Evolutionary conservation across 306 rosid species (phyloP).

Genomic region (Geum urbanum): DNA sequence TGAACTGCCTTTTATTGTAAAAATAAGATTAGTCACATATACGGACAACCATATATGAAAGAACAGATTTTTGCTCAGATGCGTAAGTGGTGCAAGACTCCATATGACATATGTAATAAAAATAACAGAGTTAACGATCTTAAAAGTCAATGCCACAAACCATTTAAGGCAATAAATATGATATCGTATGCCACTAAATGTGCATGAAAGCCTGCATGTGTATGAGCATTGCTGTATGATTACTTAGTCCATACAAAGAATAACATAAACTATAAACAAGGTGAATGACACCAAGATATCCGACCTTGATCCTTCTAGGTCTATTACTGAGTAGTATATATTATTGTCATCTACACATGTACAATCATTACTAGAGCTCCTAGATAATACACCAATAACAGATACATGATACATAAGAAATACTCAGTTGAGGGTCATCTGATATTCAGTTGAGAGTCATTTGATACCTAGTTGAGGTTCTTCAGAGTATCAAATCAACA

Average conservation of each 20-base stretch:
- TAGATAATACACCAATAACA: rapidly evolving
- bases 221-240: not conserved
- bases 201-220: constrained; percentile 1
- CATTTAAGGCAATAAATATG: not conserved
- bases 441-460: too few species aligned
- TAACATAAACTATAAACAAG: not conserved
- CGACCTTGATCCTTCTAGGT: not conserved
- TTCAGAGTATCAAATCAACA: too few species aligned
- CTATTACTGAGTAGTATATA: not conserved
- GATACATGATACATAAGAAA: too few species aligned
- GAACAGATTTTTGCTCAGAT: constrained; percentile 48
- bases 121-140: not conserved
- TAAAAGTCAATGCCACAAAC: constrained; percentile 5
- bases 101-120: constrained; percentile 60
- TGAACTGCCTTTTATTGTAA: constrained; percentile 8
- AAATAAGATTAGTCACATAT: constrained; percentile 20
- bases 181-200: constrained; percentile 10
- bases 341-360: not conserved
- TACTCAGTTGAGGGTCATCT: too few species aligned
- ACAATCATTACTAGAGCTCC: not conserved
- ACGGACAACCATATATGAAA: constrained; percentile 42
- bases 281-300: not conserved
- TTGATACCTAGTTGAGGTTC: too few species aligned
- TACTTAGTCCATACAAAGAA: not conserved
- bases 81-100: constrained; percentile 74